A percentile compares a stretch with the other conserved stretches of the same genome.
Evolutionary conservation across 495 filamentous ascomycete genomes (phyloP).

Genomic region (Aspergillus nidulans): DNA sequence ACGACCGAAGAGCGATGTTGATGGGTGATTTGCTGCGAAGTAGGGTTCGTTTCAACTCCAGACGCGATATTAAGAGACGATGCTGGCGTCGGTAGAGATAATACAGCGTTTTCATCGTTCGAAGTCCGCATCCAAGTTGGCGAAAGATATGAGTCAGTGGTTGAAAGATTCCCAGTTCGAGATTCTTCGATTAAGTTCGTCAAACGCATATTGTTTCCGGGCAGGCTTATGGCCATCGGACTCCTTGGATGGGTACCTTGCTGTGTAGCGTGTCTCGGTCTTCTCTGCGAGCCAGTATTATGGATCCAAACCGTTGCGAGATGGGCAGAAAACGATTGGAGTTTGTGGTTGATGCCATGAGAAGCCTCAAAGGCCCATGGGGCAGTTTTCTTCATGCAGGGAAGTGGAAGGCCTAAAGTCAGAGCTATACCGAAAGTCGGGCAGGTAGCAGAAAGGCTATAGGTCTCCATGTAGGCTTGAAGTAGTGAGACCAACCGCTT

Average conservation of each 20-base stretch:
- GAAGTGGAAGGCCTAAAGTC: constrained; percentile 19
- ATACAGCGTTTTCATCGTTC: constrained; percentile 25
- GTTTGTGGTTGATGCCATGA: constrained; percentile 25
- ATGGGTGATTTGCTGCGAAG: constrained; percentile 12
- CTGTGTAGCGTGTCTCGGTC: neutral
- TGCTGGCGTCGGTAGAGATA: constrained; percentile 30
- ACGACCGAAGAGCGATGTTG: constrained; percentile 20
- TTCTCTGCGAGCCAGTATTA: neutral
- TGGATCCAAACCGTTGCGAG: constrained; percentile 29
- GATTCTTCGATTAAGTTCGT: constrained; percentile 9
- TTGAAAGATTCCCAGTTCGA: constrained; percentile 4
- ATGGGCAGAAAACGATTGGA: constrained; percentile 30
- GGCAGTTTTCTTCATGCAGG: neutral
- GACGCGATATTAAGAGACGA: constrained; percentile 30
- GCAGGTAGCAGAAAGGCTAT: constrained; percentile 33
- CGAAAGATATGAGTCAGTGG: constrained; percentile 26
- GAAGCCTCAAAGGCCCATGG: constrained; percentile 19
- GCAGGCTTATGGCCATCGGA: neutral
- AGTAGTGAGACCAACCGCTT: constrained; percentile 30
- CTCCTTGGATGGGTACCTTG: constrained; percentile 6
- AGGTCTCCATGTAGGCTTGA: constrained; percentile 36
- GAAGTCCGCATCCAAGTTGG: constrained; percentile 31
- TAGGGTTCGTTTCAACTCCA: constrained; percentile 20
- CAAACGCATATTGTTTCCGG: constrained; percentile 1
- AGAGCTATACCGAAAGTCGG: constrained; percentile 36